phyloP scores from a whole-genome alignment of 495 filamentous ascomycete genomes.

The Aspergillus cristatus region DNA sequence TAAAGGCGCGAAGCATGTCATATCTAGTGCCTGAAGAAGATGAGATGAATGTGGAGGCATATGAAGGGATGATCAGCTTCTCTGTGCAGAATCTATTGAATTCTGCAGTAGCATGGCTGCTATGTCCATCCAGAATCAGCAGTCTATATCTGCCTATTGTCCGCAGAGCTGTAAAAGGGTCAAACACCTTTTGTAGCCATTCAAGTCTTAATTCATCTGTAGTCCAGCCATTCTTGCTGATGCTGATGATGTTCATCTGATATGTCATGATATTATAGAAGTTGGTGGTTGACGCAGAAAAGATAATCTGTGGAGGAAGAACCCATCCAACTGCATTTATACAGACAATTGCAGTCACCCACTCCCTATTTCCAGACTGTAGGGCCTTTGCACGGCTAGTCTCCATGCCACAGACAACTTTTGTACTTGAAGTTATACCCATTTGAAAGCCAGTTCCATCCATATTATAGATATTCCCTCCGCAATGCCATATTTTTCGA shows the following conservation, averaged over 20 bases:
- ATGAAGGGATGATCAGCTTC: neutral
- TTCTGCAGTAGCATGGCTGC: neutral
- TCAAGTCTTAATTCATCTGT: too few species aligned
- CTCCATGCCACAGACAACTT: neutral
- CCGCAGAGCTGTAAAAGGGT: slow-evolving; percentile 1
- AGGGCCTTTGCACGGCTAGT: neutral
- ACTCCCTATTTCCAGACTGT: neutral
- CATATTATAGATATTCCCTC: slow-evolving; percentile 1
- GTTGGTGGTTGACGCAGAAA: too few species aligned
- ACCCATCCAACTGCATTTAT: too few species aligned
- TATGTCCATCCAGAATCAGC: neutral
- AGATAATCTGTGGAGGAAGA: neutral
- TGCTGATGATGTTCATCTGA: neutral
- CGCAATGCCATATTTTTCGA: slow-evolving; percentile 2
- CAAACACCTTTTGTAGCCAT: too few species aligned
- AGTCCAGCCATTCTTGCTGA: too few species aligned
- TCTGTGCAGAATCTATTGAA: neutral
- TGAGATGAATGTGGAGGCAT: neutral
- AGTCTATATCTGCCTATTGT: neutral
- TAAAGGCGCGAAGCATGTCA: slow-evolving; percentile 11
- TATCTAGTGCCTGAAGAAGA: neutral
- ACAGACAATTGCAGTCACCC: neutral
- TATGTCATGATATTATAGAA: too few species aligned
- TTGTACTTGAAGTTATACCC: too few species aligned
- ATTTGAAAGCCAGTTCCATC: too few species aligned